A percentile compares a stretch with the other conserved stretches of the same genome.
phyloP scores from a whole-genome alignment of 2,329 filamentous ascomycete species.

The Neurospora sp. region DNA sequence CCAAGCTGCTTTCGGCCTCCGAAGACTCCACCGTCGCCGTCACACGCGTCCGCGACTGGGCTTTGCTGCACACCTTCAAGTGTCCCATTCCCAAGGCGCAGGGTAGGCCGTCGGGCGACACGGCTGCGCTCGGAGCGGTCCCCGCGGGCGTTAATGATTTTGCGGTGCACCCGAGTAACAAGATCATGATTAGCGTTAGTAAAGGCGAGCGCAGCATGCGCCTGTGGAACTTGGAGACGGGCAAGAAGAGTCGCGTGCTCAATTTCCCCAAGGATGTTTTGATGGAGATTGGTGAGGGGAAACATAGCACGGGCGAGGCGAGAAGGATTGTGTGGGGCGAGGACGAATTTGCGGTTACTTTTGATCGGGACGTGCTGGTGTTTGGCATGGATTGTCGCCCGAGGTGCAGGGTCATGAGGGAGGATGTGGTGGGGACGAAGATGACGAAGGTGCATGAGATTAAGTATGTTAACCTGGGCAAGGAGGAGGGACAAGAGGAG shows the following conservation, averaged over 20 bases:
- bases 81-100: slow-evolving; percentile 72
- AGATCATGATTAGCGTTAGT: slow-evolving; percentile 88
- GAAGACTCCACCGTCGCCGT: slow-evolving; percentile 91
- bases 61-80: slow-evolving; percentile 77
- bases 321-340: slow-evolving; percentile 72
- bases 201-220: slow-evolving; percentile 86
- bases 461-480: slow-evolving; percentile 44
- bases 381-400: slow-evolving; percentile 84
- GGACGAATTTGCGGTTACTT: slow-evolving; percentile 81
- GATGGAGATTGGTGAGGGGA: slow-evolving; percentile 63
- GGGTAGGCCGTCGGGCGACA: slow-evolving; percentile 81
- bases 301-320: slow-evolving; percentile 72
- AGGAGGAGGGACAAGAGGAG: slow-evolving; percentile 31
- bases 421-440: slow-evolving; percentile 52
- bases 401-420: slow-evolving; percentile 60
- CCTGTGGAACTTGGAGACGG: slow-evolving; percentile 93
- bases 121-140: slow-evolving; percentile 67
- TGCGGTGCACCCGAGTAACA: slow-evolving; percentile 90
- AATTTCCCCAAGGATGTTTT: slow-evolving; percentile 71
- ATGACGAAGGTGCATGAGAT: slow-evolving; percentile 75
- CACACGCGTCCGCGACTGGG: slow-evolving; percentile 81
- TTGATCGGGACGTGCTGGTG: slow-evolving; percentile 74
- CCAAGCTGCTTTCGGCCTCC: slow-evolving; percentile 77
- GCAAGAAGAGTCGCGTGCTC: slow-evolving; percentile 87
- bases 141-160: slow-evolving; percentile 92